Conservation (phyloP, 768 basidiomycete species). For the Hypholoma fasciculare region DNA sequence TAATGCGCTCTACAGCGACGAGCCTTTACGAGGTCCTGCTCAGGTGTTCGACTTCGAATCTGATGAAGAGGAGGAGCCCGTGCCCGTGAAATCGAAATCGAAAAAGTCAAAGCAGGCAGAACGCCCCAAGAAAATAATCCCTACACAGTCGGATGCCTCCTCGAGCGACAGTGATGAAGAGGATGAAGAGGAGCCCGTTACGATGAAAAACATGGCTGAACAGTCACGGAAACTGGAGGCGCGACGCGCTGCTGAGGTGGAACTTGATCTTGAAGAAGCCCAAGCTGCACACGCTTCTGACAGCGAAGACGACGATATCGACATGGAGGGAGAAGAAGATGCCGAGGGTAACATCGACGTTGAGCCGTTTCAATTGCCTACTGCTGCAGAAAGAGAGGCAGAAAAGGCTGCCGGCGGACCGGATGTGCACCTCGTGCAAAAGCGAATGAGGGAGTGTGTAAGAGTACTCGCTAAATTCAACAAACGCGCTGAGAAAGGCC, state of each 20-base stretch:
- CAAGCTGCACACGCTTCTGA: slow-evolving; percentile 48
- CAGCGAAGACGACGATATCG: slow-evolving; percentile 47
- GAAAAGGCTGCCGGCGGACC: slow-evolving; percentile 70
- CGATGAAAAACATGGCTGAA: slow-evolving; percentile 80
- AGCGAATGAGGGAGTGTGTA: slow-evolving; percentile 77
- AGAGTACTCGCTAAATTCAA: slow-evolving; percentile 74
- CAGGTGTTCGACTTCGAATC: slow-evolving; percentile 69
- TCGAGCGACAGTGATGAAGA: slow-evolving; percentile 41
- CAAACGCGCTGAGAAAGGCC: slow-evolving; percentile 61
- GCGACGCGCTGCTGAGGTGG: slow-evolving; percentile 63
- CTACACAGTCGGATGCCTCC: slow-evolving; percentile 44
- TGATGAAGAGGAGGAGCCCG: slow-evolving; percentile 53
- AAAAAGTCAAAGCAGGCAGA: slow-evolving; percentile 57
- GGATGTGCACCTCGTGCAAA: slow-evolving; percentile 74
- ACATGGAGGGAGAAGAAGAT: slow-evolving; percentile 43
- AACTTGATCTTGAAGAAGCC: slow-evolving; percentile 66
- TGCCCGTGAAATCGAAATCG: slow-evolving; percentile 33
- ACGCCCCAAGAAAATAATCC: slow-evolving; percentile 48
- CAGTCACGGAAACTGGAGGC: slow-evolving; percentile 78
- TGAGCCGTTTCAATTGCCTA: slow-evolving; percentile 63
- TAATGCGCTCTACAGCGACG: slow-evolving; percentile 38
- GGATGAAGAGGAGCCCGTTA: slow-evolving; percentile 56
- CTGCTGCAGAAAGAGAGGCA: slow-evolving; percentile 67
- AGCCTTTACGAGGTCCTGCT: slow-evolving; percentile 46
- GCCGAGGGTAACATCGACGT: slow-evolving; percentile 44